Evolutionary conservation across 2,329 filamentous ascomycete species (phyloP), one percentile per base, ranked within the genome.

Genomic region (Zymoseptoria brevis): DNA sequence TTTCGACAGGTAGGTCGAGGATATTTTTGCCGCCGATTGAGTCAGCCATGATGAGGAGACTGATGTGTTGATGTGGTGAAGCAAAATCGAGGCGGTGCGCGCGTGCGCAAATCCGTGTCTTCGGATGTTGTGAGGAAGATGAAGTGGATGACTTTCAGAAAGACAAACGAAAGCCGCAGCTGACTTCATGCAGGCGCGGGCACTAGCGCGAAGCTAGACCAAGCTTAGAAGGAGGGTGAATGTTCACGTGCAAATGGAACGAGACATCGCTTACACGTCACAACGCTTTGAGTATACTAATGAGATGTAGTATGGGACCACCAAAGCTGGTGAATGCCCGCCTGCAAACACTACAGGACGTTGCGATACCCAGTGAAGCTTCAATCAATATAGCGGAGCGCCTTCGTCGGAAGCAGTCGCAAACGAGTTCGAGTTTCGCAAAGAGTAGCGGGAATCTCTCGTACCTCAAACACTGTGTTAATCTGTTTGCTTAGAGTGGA

Each of bases 1-100:
- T 59, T 50, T 63, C 62, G 19, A 52, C 55, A 4, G 59, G 62
- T 4, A 61, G 41, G 26, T 59, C 53, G 16, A 58, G 22, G 56
- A 63, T 53, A 16, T n/a, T 45, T 45, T 45, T 45, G 35, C 35
- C 35, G 35, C 35, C 35, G 13, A 4, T 45, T 13, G 35, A 45
- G 35, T 45, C 35, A 16, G 35, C 35, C 35, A 45, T 45, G 35
- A 16, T 45, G 35, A 16, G 5, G 35, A 16, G 13, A 45, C 16
- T n/a, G 35, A 16, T 13, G 16, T 45, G 3, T 45, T 6, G 35
- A 45, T 16, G 35, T 45, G 35, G 35, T 45, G 13, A n/a, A n/a
- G 35, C 7, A 7, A 45, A n/a, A n/a, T 13, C 35, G 35, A n/a
- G 11, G 29, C 19, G 35, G n/a, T 26, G 22, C 21, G 55, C 22